These are phyloP conservation scores for Circinella umbellata DNA, from an alignment of 371 early-diverging fungal species.

Conservation along the genomic window DNA sequence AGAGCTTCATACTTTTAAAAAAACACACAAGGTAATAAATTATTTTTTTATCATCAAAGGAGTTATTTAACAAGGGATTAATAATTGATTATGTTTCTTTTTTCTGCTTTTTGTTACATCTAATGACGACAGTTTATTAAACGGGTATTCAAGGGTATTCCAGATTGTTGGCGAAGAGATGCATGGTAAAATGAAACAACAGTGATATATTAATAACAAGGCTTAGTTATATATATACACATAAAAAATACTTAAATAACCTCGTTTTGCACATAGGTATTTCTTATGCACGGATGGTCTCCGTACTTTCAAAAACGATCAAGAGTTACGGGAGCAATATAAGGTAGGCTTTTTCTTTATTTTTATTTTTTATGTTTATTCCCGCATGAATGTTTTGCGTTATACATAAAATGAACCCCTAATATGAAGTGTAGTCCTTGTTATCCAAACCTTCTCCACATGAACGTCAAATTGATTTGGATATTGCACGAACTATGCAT, in stretches of 20 bases:
- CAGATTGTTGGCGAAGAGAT: constrained; percentile 68
- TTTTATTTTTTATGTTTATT: neutral
- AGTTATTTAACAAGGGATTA: no score
- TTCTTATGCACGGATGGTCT: constrained; percentile 37
- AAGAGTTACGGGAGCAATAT: constrained; percentile 24
- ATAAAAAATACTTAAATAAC: constrained; percentile 1
- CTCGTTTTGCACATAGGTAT: constrained; percentile 29
- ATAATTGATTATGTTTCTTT: neutral
- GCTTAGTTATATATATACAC: neutral
- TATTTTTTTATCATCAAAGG: neutral
- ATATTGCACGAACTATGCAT: constrained; percentile 66
- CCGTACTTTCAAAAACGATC: constrained; percentile 25
- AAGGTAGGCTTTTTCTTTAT: constrained; percentile 17
- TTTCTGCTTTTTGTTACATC: neutral
- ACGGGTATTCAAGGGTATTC: constrained; percentile 68
- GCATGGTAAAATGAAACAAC: constrained; percentile 48
- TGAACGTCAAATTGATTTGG: constrained; percentile 72
- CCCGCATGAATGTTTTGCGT: no score
- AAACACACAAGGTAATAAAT: constrained; percentile 42
- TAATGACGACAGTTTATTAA: constrained; percentile 39
- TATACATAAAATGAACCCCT: no score
- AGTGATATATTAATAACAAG: constrained; percentile 3
- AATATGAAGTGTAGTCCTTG: constrained; percentile 15
- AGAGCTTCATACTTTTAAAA: constrained; percentile 45
- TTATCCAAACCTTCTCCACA: constrained; percentile 42